These are phyloP conservation scores for Lentinula raphanica DNA, from an alignment of 768 basidiomycete genomes.

Conservation along the genomic window DNA sequence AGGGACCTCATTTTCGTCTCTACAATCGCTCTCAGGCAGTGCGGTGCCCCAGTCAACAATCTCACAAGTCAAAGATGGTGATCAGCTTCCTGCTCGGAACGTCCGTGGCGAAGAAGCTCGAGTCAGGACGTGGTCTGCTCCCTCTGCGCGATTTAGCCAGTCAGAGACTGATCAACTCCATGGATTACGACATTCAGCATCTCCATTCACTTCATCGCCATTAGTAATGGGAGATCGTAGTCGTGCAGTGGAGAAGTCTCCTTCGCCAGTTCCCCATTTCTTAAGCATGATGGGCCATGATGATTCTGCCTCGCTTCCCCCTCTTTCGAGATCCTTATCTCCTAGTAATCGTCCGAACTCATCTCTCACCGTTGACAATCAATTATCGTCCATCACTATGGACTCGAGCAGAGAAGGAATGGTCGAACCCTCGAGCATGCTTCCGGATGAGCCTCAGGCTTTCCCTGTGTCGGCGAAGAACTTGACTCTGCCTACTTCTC, in stretches of 20 bases:
- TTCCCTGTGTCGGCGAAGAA: too few species aligned
- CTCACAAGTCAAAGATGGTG: background rate
- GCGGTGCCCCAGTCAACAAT: background rate
- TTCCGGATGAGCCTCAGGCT: too few species aligned
- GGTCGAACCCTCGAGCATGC: too few species aligned
- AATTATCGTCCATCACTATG: background rate
- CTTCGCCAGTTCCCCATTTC: constrained; percentile 20
- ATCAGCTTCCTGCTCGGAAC: background rate
- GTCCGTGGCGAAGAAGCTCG: background rate
- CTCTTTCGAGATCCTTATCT: constrained; percentile 25
- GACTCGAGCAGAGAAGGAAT: too few species aligned
- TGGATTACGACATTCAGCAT: background rate
- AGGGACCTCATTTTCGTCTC: constrained; percentile 7
- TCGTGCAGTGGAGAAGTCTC: background rate
- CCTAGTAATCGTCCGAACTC: constrained; percentile 4
- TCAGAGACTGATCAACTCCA: background rate
- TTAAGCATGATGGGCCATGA: constrained; percentile 10
- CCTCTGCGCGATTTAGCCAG: background rate
- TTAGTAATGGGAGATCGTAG: background rate
- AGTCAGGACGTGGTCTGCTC: constrained; percentile 1
- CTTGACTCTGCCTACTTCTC: too few species aligned
- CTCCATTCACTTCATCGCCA: background rate
- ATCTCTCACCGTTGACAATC: background rate
- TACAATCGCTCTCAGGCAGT: constrained; percentile 2
- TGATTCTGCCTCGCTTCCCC: background rate